Conservation (phyloP, 345 rosid species). For the Euclidium syriacum region DNA sequence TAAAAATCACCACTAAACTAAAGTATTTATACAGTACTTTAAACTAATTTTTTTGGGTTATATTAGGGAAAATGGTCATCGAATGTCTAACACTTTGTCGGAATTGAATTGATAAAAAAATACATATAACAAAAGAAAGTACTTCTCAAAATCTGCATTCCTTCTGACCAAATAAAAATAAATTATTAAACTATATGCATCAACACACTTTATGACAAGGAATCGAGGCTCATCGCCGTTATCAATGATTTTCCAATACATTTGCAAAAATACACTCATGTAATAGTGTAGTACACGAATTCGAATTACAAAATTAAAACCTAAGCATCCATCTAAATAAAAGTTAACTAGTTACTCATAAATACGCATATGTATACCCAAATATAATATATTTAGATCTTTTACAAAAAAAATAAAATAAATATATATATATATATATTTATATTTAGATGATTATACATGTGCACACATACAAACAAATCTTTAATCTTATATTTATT, state of each 20-base stretch:
- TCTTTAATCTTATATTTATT: too few relatives aligned
- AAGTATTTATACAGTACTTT: conserved; percentile 16
- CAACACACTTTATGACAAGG: neutral
- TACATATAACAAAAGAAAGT: neutral
- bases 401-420: too few relatives aligned
- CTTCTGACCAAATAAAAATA: conserved; percentile 6
- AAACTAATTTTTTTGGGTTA: conserved; percentile 2
- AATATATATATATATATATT: too few relatives aligned
- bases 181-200: neutral
- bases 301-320: neutral
- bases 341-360: neutral
- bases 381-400: too few relatives aligned
- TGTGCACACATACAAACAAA: too few relatives aligned
- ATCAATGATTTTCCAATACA: neutral
- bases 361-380: too few relatives aligned
- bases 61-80: conserved; percentile 20
- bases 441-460: too few relatives aligned
- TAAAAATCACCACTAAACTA: neutral
- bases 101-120: neutral
- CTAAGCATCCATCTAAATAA: neutral
- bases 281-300: neutral
- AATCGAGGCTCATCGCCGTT: neutral
- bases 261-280: too few relatives aligned
- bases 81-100: conserved; percentile 33
- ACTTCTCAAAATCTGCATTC: conserved; percentile 10